Evolutionary conservation across 345 rosid genomes (phyloP).

Genomic region (Hevea brasiliensis): DNA sequence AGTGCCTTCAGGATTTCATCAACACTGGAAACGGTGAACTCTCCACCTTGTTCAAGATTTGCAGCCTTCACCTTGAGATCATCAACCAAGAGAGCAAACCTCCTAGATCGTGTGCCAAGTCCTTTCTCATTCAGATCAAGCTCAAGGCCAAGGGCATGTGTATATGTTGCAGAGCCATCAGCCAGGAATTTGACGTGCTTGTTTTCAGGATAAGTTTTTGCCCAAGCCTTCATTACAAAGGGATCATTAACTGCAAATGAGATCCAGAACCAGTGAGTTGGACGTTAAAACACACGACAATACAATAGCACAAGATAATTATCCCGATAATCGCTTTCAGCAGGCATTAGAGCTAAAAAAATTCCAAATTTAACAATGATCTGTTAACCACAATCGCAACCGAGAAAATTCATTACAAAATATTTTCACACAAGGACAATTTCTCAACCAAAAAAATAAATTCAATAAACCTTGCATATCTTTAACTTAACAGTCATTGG

Average conservation of each 20-base stretch:
- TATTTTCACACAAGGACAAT: no score
- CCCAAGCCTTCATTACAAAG: slow-evolving; percentile 98
- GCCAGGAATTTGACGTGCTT: slow-evolving; percentile 86
- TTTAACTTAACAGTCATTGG: no score
- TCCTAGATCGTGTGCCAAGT: slow-evolving; percentile 81
- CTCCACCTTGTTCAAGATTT: slow-evolving; percentile 87
- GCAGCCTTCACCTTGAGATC: slow-evolving; percentile 92
- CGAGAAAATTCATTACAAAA: no score
- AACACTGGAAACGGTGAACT: slow-evolving; percentile 80
- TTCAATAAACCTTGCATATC: no score
- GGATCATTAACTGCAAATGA: slow-evolving; percentile 80
- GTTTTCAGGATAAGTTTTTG: slow-evolving; percentile 90
- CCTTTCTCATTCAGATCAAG: slow-evolving; percentile 85
- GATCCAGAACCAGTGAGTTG: not conserved
- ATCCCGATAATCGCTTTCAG: no score
- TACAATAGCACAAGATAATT: no score
- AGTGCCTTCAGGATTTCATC: slow-evolving; percentile 84
- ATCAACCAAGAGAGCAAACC: slow-evolving; percentile 81
- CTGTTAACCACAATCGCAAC: no score
- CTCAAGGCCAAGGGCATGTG: slow-evolving; percentile 86
- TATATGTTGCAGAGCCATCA: slow-evolving; percentile 85
- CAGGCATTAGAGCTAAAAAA: no score
- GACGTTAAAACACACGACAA: not conserved
- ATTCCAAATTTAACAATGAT: no score
- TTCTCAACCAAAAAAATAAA: no score